Percentiles rank a stretch among this genome's conserved stretches.
These are phyloP conservation scores for Graphium sp. DNA, from an alignment of 2,329 filamentous ascomycete genomes.

Conservation along the genomic window DNA sequence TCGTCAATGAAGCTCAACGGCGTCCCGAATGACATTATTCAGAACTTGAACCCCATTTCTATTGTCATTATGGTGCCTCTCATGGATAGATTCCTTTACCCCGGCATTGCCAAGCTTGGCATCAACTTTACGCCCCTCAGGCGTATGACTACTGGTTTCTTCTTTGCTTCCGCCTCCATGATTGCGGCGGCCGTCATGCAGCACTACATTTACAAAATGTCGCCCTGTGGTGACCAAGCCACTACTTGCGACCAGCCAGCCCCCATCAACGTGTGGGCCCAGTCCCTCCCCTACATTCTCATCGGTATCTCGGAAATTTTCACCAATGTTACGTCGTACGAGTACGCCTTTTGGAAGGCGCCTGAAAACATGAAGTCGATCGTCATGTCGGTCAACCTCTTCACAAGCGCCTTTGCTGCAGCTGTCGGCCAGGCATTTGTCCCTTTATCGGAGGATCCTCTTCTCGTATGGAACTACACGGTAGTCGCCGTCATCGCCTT, in stretches of 20 bases:
- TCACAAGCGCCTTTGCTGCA: constrained; percentile 53
- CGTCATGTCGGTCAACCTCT: constrained; percentile 53
- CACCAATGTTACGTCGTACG: constrained; percentile 42
- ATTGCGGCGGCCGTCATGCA: constrained; percentile 38
- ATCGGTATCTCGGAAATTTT: constrained; percentile 35
- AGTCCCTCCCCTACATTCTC: constrained; percentile 32
- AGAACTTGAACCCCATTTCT: constrained; percentile 60
- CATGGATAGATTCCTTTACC: constrained; percentile 54
- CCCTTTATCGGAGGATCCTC: constrained; percentile 42
- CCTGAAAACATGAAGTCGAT: constrained; percentile 67
- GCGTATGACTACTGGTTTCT: constrained; percentile 56
- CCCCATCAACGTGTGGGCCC: constrained; percentile 48
- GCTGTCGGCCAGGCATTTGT: constrained; percentile 56
- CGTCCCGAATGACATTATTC: constrained; percentile 62
- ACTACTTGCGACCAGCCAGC: constrained; percentile 34
- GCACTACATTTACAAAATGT: constrained; percentile 45
- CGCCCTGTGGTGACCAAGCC: constrained; percentile 41
- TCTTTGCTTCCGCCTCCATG: constrained; percentile 46
- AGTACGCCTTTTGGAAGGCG: constrained; percentile 64
- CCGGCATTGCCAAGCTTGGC: constrained; percentile 41
- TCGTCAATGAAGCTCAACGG: constrained; percentile 50
- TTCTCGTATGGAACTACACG: constrained; percentile 58
- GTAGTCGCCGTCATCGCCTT: constrained; percentile 44
- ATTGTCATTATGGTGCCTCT: constrained; percentile 62
- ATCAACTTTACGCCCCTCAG: constrained; percentile 61